phyloP scores from a whole-genome alignment of 345 rosid genomes.

The Viola odorata region DNA sequence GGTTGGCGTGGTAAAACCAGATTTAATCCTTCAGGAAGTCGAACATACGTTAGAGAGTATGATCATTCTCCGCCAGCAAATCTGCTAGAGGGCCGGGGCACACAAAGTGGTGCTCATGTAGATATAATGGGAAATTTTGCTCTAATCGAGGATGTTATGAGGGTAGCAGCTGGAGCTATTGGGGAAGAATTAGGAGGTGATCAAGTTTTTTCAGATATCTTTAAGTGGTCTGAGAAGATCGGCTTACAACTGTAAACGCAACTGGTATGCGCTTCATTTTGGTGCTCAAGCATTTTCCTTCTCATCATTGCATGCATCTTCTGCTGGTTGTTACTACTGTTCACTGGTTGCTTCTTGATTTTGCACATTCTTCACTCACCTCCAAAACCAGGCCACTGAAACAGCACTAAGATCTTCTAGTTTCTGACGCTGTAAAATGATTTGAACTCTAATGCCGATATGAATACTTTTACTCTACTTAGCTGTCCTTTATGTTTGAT shows the following conservation, averaged over 20 bases:
- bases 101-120: conserved; percentile 84
- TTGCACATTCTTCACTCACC: too few species aligned
- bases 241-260: conserved; percentile 43
- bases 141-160: conserved; percentile 73
- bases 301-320: background rate
- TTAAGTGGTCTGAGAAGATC: conserved; percentile 78
- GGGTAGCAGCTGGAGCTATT: conserved; percentile 79
- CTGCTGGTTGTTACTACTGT: background rate
- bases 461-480: too few species aligned
- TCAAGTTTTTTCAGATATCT: conserved; percentile 75
- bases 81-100: conserved; percentile 87
- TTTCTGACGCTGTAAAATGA: too few species aligned
- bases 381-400: too few species aligned
- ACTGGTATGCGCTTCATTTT: background rate
- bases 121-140: conserved; percentile 99
- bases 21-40: conserved; percentile 83
- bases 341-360: too few species aligned
- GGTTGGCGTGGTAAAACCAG: conserved; percentile 95
- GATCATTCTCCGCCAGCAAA: conserved; percentile 81
- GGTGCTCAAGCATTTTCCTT: background rate
- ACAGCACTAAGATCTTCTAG: too few species aligned
- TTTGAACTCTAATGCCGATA: too few species aligned
- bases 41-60: conserved; percentile 69
- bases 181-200: conserved; percentile 82
- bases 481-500: too few species aligned